Evolutionary conservation across 768 basidiomycete species (phyloP).

Genomic region (Cystofilobasidium ferigula): DNA sequence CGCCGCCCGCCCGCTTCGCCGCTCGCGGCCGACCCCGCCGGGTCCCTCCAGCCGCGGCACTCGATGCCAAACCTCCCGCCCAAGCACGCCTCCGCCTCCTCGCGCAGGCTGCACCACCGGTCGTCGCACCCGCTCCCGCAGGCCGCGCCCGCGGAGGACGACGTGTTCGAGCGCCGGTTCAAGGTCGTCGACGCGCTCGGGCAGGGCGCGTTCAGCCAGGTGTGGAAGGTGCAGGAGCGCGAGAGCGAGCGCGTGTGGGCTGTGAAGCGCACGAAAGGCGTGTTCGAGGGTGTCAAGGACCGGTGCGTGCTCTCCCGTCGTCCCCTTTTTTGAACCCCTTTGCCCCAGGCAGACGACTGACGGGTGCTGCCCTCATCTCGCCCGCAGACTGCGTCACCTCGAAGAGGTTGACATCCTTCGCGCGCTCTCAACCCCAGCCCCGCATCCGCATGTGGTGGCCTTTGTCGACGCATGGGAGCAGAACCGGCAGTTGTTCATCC

Average conservation of each 20-base stretch:
- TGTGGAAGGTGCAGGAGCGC: conserved; percentile 54
- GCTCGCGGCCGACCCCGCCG: conserved; percentile 24
- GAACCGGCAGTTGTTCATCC: conserved; percentile 60
- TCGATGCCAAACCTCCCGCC: conserved; percentile 28
- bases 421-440: conserved; percentile 47
- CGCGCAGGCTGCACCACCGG: conserved; percentile 27
- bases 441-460: conserved; percentile 63
- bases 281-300: conserved; percentile 80
- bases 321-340: not conserved
- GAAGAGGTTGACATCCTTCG: conserved; percentile 91
- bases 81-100: not conserved
- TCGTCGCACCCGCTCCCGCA: conserved; percentile 24
- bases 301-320: conserved; percentile 48
- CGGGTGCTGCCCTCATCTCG: conserved; percentile 10
- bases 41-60: conserved; percentile 31
- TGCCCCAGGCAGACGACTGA: not conserved
- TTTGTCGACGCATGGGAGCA: conserved; percentile 91
- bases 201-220: conserved; percentile 85
- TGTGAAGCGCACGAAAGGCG: conserved; percentile 79
- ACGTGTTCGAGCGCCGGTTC: conserved; percentile 64
- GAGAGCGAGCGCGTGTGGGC: conserved; percentile 51
- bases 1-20: not conserved
- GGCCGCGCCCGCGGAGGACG: conserved; percentile 42
- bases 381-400: conserved; percentile 52
- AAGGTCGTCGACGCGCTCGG: conserved; percentile 70